Base-by-base conservation (phyloP, 768 basidiomycete genomes). In the Termitomyces titanicus region DNA sequence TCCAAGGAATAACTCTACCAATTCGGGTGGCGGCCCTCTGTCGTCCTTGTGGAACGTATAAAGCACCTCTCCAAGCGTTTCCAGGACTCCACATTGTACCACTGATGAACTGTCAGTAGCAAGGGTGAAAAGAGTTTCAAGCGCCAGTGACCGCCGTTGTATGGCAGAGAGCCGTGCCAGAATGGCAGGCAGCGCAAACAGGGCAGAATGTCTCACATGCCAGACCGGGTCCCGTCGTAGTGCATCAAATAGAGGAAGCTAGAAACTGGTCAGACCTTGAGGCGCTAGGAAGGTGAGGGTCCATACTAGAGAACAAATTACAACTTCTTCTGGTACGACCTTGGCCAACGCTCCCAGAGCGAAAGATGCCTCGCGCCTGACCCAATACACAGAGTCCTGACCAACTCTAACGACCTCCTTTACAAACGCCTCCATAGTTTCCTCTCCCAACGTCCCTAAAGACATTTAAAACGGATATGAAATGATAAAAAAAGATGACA, bases 341-440 rank as follows among this genome's bases (percentile, higher is more conserved):
- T 95, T 94, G 18, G 93, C 92, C 51, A 98, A 75, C 9, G 89
- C 89, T 0, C 92, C 93, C 25, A 98, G 74, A 3, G 94, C 94
- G 60, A 92, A 90, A 1, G 89, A 89, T 2, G 92, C 92, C 67
- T 96, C 92, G 50, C 88, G 77, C 59, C 92, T 77, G 18, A 94
- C 90, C 83, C 88, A 92, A 50, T 85, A 86, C 20, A 88, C 75
- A 43, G 81, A 70, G 66, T 90, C 89, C 27, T 72, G 73, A 5
- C 80, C 79, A 3, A 87, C 82, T 38, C 88, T 79, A 59, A 83
- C 82, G 8, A 94, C 81, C 67, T 93, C 92, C 45, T 79, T 79
- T 15, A 92, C 85, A 64, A 92, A 90, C 1, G 83, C 80, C 13
- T 67, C 65, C 55, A 88, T 77, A 3, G 81, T 80, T 24, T 82